These are phyloP conservation scores for Penicillium flavigenum DNA, from an alignment of 495 filamentous ascomycete species.

Conservation along the genomic window DNA sequence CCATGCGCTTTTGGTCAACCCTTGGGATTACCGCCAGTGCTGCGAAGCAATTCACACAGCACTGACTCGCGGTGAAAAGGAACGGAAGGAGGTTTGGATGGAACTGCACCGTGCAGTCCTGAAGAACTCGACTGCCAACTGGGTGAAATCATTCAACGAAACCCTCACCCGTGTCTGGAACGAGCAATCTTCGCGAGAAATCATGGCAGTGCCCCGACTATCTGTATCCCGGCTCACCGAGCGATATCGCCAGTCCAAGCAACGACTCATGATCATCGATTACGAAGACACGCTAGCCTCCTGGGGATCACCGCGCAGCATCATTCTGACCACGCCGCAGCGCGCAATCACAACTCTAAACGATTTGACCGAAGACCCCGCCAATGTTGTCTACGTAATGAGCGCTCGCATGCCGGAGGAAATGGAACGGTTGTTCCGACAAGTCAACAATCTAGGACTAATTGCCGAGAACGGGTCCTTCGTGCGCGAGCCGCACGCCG, in stretches of 20 bases:
- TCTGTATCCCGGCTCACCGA: conserved; percentile 61
- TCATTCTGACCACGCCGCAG: conserved; percentile 79
- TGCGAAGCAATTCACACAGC: conserved; percentile 79
- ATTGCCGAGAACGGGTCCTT: conserved; percentile 95
- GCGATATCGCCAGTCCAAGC: conserved; percentile 60
- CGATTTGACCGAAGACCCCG: conserved; percentile 71
- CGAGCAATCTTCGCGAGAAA: conserved; percentile 78
- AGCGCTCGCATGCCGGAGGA: conserved; percentile 81
- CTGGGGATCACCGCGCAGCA: conserved; percentile 74
- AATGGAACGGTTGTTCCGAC: conserved; percentile 77
- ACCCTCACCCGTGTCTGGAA: conserved; percentile 70
- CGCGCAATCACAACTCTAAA: conserved; percentile 76
- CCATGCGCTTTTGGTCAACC: conserved; percentile 75
- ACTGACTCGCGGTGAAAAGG: conserved; percentile 68
- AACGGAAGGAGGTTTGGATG: conserved; percentile 72
- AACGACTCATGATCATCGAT: conserved; percentile 82
- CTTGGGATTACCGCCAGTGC: conserved; percentile 87
- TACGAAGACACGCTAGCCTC: conserved; percentile 89
- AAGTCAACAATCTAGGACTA: conserved; percentile 73
- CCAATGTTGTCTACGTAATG: conserved; percentile 92
- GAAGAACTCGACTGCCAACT: conserved; percentile 76
- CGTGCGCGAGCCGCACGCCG: conserved; percentile 64
- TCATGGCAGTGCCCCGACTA: conserved; percentile 78
- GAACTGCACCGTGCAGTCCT: conserved; percentile 72
- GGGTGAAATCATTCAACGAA: conserved; percentile 71